phyloP scores from a whole-genome alignment of 1,284 basidiomycete species.

The Pseudozyma pruni region DNA sequence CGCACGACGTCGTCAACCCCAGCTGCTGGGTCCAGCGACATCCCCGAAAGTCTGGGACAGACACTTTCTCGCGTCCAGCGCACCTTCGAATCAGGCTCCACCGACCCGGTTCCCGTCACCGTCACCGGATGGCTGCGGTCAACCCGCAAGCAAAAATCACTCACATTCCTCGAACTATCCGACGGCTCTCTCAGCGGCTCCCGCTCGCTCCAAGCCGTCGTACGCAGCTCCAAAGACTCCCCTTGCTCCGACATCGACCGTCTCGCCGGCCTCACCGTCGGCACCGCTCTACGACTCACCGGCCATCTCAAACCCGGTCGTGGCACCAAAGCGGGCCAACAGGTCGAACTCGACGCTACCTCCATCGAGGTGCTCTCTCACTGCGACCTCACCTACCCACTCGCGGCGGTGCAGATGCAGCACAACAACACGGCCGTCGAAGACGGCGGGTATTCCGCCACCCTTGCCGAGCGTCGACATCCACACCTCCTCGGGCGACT shows the following conservation, averaged over 20 bases:
- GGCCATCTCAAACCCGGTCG: constrained; percentile 44
- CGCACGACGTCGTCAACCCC: neutral
- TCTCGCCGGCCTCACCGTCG: constrained; percentile 45
- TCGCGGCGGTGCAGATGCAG: constrained; percentile 36
- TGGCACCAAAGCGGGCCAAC: constrained; percentile 47
- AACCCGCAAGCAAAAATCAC: constrained; percentile 54
- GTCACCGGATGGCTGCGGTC: constrained; percentile 55
- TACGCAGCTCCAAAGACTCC: constrained; percentile 18
- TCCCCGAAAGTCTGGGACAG: constrained; percentile 29
- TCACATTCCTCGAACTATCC: constrained; percentile 59
- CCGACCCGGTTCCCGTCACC: constrained; percentile 11
- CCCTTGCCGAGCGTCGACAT: constrained; percentile 43
- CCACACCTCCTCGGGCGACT: constrained; percentile 51
- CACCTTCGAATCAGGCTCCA: constrained; percentile 3
- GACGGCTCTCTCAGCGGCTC: constrained; percentile 58
- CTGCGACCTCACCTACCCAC: constrained; percentile 47
- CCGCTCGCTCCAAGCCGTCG: constrained; percentile 58
- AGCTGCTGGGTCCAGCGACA: neutral
- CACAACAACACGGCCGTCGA: constrained; percentile 16
- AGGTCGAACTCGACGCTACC: constrained; percentile 50
- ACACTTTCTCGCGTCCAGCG: constrained; percentile 9
- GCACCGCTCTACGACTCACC: constrained; percentile 45
- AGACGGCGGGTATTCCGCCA: constrained; percentile 17
- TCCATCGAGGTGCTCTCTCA: constrained; percentile 22
- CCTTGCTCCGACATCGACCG: constrained; percentile 19